A percentile compares a stretch with the other conserved stretches of the same genome.
These are phyloP conservation scores for Kingdonia uniflora DNA, from an alignment of 164 flowering plant genomes.

Conservation along the genomic window DNA sequence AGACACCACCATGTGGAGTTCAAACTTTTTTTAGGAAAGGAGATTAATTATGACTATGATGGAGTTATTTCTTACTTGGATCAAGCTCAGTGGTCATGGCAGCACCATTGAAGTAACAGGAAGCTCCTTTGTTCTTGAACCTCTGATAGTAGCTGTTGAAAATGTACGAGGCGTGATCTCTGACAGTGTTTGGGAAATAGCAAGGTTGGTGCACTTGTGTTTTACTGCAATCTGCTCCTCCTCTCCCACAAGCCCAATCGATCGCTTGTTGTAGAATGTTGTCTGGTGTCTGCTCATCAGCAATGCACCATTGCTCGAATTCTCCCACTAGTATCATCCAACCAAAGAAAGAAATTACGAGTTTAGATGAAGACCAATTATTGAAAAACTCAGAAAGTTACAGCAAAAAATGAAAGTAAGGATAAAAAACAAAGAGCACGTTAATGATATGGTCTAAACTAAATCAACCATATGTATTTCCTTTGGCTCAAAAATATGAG, in stretches of 20 bases:
- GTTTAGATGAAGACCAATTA: no score
- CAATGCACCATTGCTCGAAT: slow-evolving; percentile 67
- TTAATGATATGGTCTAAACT: no score
- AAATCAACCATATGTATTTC: no score
- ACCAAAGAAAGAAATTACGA: no score
- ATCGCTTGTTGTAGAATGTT: slow-evolving; percentile 43
- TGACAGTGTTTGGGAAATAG: slow-evolving; percentile 43
- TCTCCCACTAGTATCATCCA: slow-evolving; percentile 30
- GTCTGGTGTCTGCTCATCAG: slow-evolving; percentile 62
- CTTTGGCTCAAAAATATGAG: no score
- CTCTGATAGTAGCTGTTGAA: slow-evolving; percentile 77
- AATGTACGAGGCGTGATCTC: slow-evolving; percentile 73
- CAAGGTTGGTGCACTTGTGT: slow-evolving; percentile 44
- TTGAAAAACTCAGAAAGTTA: no score
- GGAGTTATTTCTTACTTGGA: slow-evolving; percentile 45
- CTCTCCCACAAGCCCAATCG: slow-evolving; percentile 70
- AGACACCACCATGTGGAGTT: no score
- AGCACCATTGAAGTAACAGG: slow-evolving; percentile 68
- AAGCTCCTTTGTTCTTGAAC: slow-evolving; percentile 57
- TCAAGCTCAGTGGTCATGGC: slow-evolving; percentile 53
- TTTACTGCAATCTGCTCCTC: slow-evolving; percentile 57
- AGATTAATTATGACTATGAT: no score
- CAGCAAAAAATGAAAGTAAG: no score
- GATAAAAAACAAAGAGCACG: no score
- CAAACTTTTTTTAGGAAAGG: no score